Base-by-base conservation (phyloP, 2,329 filamentous ascomycete species). In the Trichoderma koningii region DNA sequence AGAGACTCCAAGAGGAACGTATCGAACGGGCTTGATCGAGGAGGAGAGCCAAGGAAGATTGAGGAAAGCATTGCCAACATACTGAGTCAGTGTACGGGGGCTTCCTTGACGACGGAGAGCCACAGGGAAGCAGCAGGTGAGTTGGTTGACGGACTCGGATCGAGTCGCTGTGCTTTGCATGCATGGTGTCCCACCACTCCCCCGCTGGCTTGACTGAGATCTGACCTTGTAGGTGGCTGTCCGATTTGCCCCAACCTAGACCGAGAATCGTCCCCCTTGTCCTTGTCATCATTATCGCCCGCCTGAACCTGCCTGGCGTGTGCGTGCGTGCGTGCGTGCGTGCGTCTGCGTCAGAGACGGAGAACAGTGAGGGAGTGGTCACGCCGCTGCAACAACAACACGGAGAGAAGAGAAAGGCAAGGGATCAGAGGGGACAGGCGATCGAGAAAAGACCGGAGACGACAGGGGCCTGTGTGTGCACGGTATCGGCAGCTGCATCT, bases 131-230 rank as follows among this genome's bases (percentile, higher is more conserved):
- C n/a, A 30, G 14, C 48, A 52, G 50, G 50, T 52, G 50, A 52
- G 50, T 52, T 28, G 50, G 50, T 23, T 19, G 26, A 41, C 23
- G 34, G 59, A 53, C 42, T 55, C 50, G 59, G 34, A 62, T 34
- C 47, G 23, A 63, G 59, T 47, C 59, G 41, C 48, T 53, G 50
- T 42, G 41, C 50, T 55, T 41, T 63, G 59, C 59, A 63, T 63
- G 50, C 50, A 45, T 45, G 41, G 48, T 47, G 50, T 63, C 59
- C 59, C 59, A 53, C 59, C 28, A 48, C 55, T 23, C 50, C 59
- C 50, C 59, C 59, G 59, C 59, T 63, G 59, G 41, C 50, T 47
- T 30, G 55, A 28, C 50, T 55, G 41, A 50, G 59, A 63, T 63
- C 59, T 63, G 59, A 63, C 59, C 26, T 61, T 53, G 21, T 51